phyloP scores from a whole-genome alignment of 148 eudicot species.

The Nyssa sinensis region DNA sequence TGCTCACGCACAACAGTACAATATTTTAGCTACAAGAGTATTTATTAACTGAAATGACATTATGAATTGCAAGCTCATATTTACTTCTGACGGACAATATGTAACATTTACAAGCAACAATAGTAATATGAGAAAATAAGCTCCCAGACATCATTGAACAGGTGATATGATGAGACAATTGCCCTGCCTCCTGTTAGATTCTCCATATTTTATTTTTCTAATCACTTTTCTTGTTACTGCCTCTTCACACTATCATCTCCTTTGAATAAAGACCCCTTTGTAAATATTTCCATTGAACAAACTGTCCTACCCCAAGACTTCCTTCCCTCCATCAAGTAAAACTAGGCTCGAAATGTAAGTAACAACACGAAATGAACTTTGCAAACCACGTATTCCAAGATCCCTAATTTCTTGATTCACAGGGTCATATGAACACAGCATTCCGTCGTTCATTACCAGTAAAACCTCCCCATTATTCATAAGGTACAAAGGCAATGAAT shows the following conservation, averaged over 20 bases:
- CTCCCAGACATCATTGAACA: not conserved
- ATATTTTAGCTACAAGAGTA: no score
- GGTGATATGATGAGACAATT: no score
- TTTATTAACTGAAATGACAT: no score
- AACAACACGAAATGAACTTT: constrained; percentile 15
- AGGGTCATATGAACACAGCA: constrained; percentile 16
- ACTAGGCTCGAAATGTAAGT: constrained; percentile 22
- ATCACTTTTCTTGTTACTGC: not conserved
- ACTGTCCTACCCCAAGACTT: not conserved
- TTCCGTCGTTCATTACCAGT: constrained; percentile 7
- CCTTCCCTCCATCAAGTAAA: constrained; percentile 23
- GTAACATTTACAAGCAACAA: not conserved
- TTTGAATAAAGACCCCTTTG: not conserved
- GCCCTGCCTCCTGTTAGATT: not conserved
- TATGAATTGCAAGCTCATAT: not conserved
- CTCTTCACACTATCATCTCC: not conserved
- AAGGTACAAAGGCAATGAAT: constrained; percentile 14
- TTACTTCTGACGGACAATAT: not conserved
- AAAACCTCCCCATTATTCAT: constrained; percentile 14
- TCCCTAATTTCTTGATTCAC: constrained; percentile 8
- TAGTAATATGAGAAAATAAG: no score
- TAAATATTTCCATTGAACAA: no score
- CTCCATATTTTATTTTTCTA: not conserved
- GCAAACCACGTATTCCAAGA: constrained; percentile 19
- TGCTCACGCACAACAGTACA: no score